Conservation (phyloP, 345 rosid genomes). For the Euphorbia peplus region DNA sequence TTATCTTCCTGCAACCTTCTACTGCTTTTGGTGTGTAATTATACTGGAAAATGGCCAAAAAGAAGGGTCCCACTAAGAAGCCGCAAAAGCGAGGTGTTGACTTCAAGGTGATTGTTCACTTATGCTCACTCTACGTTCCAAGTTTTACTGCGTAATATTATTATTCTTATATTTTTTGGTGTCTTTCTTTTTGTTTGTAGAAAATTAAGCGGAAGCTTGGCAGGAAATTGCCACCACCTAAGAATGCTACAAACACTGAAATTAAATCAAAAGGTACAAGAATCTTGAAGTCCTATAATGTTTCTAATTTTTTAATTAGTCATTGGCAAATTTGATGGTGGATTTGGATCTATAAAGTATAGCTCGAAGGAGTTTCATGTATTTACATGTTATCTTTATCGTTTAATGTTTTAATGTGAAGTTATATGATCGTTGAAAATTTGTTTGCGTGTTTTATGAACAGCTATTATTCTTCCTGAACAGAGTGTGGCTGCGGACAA, state of each 20-base stretch:
- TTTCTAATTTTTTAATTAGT: neutral
- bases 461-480: conserved; percentile 88
- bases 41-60: conserved; percentile 44
- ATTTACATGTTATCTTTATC: neutral
- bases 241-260: conserved; percentile 84
- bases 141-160: neutral
- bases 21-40: neutral
- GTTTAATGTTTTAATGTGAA: neutral
- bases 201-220: conserved; percentile 92
- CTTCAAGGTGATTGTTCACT: conserved; percentile 43
- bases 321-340: neutral
- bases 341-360: neutral
- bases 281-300: neutral
- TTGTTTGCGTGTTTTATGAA: conserved; percentile 10
- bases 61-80: conserved; percentile 70
- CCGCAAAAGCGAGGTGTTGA: conserved; percentile 77
- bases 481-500: conserved; percentile 82
- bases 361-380: neutral
- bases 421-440: neutral
- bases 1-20: neutral
- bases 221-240: conserved; percentile 79
- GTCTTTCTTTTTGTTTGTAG: conserved; percentile 32
- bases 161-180: neutral
- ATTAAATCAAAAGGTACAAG: conserved; percentile 74
- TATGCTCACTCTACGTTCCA: neutral